Evolutionary conservation across 1,284 basidiomycete genomes (phyloP).

Genomic region (Hemileia vastatrix): DNA sequence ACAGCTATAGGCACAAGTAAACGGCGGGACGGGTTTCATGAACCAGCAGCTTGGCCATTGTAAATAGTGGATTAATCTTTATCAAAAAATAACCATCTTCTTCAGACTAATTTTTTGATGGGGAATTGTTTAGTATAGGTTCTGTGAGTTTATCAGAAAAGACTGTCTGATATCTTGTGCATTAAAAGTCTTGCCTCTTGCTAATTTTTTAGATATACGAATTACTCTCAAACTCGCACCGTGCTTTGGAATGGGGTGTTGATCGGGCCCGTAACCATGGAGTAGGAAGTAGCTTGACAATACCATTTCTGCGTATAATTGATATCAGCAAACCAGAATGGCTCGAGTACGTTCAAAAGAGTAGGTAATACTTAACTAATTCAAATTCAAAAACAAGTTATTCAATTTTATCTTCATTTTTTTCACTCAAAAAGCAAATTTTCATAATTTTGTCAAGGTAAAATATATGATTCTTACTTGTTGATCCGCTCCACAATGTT

Average conservation of each 20-base stretch:
- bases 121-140: background rate
- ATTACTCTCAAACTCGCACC: background rate
- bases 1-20: conserved; percentile 21
- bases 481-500: background rate
- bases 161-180: conserved; percentile 9
- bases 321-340: conserved; percentile 23
- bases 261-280: no score
- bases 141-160: background rate
- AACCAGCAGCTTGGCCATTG: conserved; percentile 23
- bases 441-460: conserved; percentile 25
- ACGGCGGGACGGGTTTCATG: conserved; percentile 18
- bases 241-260: background rate
- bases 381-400: background rate
- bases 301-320: conserved; percentile 18
- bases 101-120: background rate
- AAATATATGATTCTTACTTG: background rate
- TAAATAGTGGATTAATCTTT: background rate
- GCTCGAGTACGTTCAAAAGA: conserved; percentile 24
- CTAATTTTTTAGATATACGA: background rate
- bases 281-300: no score
- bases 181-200: background rate
- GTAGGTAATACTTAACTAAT: conserved; percentile 1
- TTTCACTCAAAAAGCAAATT: conserved; percentile 10
- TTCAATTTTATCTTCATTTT: background rate
- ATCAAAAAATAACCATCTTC: background rate